Conservation (phyloP, 345 rosid species). For the Pistacia vera region DNA sequence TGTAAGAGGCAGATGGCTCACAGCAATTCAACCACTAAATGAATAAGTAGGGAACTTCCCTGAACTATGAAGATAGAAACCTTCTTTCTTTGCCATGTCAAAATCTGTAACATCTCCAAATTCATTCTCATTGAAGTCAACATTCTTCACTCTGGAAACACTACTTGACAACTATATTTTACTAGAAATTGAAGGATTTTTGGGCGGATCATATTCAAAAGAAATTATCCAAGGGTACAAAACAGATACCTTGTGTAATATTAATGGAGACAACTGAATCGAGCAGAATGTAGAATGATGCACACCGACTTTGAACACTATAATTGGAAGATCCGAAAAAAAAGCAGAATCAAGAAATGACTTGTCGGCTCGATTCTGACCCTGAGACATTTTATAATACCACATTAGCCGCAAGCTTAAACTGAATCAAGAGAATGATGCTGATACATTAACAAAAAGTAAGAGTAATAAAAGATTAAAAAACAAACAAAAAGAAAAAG, state of each 20-base stretch:
- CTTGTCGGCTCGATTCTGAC: slow-evolving; percentile 45
- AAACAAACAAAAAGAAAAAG: slow-evolving; percentile 9
- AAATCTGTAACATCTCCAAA: background rate
- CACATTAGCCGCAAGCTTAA: slow-evolving; percentile 15
- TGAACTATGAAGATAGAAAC: background rate
- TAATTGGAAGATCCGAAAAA: slow-evolving; percentile 51
- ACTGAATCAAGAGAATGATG: background rate
- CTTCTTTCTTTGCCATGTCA: background rate
- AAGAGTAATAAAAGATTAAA: slow-evolving; percentile 15
- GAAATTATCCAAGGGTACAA: slow-evolving; percentile 10
- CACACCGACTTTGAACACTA: slow-evolving; percentile 57
- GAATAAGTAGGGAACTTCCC: background rate
- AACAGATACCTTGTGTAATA: slow-evolving; percentile 44
- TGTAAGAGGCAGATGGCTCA: background rate
- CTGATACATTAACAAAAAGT: background rate
- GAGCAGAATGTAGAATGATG: slow-evolving; percentile 36
- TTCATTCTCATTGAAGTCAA: background rate
- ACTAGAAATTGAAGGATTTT: background rate
- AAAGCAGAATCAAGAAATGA: slow-evolving; percentile 72
- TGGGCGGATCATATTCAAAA: background rate
- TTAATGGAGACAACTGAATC: slow-evolving; percentile 19
- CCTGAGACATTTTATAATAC: slow-evolving; percentile 55
- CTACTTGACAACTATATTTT: background rate
- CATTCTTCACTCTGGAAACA: background rate
- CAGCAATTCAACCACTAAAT: background rate